Percentiles rank a stretch among this genome's conserved stretches.
Conservation (phyloP, 1,284 basidiomycete species). For the Violaceomyces palustris region DNA sequence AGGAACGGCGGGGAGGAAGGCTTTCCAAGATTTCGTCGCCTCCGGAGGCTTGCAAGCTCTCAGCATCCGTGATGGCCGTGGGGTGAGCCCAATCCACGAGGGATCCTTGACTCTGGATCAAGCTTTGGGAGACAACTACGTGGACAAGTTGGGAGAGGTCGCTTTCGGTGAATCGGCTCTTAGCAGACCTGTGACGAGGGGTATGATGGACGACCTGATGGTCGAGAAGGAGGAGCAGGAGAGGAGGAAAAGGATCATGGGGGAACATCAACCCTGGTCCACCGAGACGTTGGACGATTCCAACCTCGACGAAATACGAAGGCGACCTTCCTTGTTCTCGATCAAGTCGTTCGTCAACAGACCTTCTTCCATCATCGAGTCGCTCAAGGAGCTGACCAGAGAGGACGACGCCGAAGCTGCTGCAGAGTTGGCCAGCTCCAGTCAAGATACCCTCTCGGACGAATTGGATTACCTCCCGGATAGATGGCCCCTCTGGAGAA, state of each 20-base stretch:
- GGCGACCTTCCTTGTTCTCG: no score
- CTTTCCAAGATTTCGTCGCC: slow-evolving; percentile 37
- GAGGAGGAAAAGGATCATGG: slow-evolving; percentile 3
- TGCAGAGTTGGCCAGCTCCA: slow-evolving; percentile 11
- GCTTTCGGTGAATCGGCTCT: slow-evolving; percentile 39
- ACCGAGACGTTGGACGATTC: slow-evolving; percentile 5
- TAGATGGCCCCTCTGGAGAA: slow-evolving; percentile 18
- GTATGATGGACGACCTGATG: slow-evolving; percentile 31
- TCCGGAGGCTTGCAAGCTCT: slow-evolving; percentile 30
- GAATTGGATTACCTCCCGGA: slow-evolving; percentile 19
- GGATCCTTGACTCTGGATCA: slow-evolving; percentile 22
- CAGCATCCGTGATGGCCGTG: slow-evolving; percentile 12
- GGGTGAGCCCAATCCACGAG: no score
- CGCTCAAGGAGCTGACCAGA: no score
- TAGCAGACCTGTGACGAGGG: slow-evolving; percentile 32
- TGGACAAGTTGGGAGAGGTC: slow-evolving; percentile 36
- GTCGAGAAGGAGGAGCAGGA: slow-evolving; percentile 33
- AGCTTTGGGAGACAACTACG: slow-evolving; percentile 31
- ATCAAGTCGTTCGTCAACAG: no score
- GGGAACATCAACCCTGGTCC: slow-evolving; percentile 15
- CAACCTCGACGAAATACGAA: neutral
- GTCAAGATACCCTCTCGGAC: neutral
- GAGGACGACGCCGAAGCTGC: slow-evolving; percentile 17
- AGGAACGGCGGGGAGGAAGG: slow-evolving; percentile 24
- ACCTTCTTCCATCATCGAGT: no score